phyloP scores from a whole-genome alignment of 371 early-diverging fungal species.

The Blakeslea trispora region DNA sequence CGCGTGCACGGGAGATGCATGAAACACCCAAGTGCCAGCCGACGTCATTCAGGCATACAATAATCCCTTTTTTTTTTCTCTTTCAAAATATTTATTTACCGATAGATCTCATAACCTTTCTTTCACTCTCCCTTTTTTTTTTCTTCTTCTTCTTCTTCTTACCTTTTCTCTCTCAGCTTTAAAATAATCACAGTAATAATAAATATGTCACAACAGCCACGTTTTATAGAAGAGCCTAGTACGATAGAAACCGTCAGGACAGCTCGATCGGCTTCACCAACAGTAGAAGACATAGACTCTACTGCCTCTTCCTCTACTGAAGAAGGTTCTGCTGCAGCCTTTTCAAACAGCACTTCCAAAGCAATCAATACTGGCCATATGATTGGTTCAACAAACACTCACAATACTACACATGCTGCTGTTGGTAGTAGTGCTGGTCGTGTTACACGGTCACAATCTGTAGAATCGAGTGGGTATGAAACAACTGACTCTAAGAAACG shows the following conservation, averaged over 20 bases:
- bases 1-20: no score
- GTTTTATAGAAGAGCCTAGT: background rate
- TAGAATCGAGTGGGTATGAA: slow-evolving; percentile 30
- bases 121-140: background rate
- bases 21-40: no score
- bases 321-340: background rate
- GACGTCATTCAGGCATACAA: no score
- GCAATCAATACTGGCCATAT: background rate
- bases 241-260: slow-evolving; percentile 12
- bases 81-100: no score
- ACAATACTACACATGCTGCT: background rate
- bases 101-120: background rate
- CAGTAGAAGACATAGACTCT: slow-evolving; percentile 9
- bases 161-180: slow-evolving; percentile 3
- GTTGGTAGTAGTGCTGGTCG: slow-evolving; percentile 6
- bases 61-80: no score
- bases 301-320: slow-evolving; percentile 13
- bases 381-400: no score
- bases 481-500: slow-evolving; percentile 22
- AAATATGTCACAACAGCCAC: background rate
- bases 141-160: slow-evolving; percentile 3
- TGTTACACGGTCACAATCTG: slow-evolving; percentile 33
- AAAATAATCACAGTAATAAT: no score
- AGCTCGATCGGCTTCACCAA: slow-evolving; percentile 24
- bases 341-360: background rate